These are phyloP conservation scores for Paramecium primaurelia DNA, from an alignment of 73 alveolate genomes.

Conservation along the genomic window DNA sequence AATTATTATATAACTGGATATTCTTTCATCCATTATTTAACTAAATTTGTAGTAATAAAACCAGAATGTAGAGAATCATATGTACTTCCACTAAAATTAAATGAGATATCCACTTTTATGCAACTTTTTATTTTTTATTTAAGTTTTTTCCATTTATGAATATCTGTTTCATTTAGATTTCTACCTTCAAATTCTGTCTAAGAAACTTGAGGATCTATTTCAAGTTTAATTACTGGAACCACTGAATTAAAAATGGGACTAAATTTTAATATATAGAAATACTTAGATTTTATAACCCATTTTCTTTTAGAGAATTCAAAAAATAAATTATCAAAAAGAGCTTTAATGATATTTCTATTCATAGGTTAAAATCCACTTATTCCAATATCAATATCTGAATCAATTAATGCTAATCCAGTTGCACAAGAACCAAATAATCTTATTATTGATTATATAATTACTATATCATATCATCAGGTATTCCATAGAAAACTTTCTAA, in stretches of 20 bases:
- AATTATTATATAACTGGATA: neutral
- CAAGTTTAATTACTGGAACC: conserved; percentile 19
- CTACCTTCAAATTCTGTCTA: neutral
- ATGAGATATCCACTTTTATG: conserved; percentile 15
- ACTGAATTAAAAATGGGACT: neutral
- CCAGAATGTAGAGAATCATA: neutral
- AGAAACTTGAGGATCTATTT: conserved; percentile 18
- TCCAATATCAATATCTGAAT: conserved; percentile 57
- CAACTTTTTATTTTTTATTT: neutral
- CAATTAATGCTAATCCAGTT: conserved; percentile 49
- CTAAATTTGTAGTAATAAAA: neutral
- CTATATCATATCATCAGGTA: neutral
- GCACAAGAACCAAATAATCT: conserved; percentile 60
- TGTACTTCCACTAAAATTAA: neutral
- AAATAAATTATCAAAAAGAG: neutral
- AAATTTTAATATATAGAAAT: neutral
- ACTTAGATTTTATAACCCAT: conserved; percentile 27
- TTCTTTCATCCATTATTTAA: conserved; percentile 4
- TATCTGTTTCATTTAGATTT: neutral
- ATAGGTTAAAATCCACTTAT: conserved; percentile 44
- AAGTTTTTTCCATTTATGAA: neutral
- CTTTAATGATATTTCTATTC: neutral
- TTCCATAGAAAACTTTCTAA: neutral
- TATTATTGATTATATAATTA: neutral
- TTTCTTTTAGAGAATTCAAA: neutral